phyloP scores from a whole-genome alignment of 1,284 basidiomycete species.

The Cryptococcus hybrid region DNA sequence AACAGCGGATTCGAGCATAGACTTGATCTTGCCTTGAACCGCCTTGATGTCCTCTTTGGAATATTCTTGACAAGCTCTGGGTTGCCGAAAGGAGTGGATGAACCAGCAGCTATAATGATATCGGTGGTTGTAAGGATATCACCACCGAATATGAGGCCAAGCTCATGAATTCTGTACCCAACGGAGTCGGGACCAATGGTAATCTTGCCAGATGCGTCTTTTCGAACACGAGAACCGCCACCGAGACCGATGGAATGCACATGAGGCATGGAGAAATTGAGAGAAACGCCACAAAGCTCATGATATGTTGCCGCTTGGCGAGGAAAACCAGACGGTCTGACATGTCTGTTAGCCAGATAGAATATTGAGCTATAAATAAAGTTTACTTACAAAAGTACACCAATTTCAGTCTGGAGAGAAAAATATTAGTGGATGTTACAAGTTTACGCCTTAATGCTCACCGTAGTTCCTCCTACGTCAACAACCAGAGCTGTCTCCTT shows the following conservation, averaged over 20 bases:
- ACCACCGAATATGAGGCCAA: slow-evolving; percentile 57
- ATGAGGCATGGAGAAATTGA: slow-evolving; percentile 41
- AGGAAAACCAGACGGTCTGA: slow-evolving; percentile 33
- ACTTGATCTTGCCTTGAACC: slow-evolving; percentile 51
- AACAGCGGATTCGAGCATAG: slow-evolving; percentile 55
- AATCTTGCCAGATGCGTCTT: slow-evolving; percentile 36
- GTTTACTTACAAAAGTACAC: slow-evolving; percentile 24
- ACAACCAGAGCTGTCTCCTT: slow-evolving; percentile 57
- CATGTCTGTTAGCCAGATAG: not conserved
- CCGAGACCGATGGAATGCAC: slow-evolving; percentile 39
- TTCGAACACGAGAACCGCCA: slow-evolving; percentile 31
- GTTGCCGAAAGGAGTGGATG: slow-evolving; percentile 25
- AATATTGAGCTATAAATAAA: too few species aligned
- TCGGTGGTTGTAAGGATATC: slow-evolving; percentile 58
- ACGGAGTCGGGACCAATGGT: slow-evolving; percentile 61
- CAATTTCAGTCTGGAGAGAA: slow-evolving; percentile 11
- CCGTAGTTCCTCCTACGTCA: slow-evolving; percentile 60
- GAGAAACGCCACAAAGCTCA: slow-evolving; percentile 32
- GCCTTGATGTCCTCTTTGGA: slow-evolving; percentile 39
- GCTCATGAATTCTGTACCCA: slow-evolving; percentile 56
- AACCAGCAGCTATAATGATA: slow-evolving; percentile 52
- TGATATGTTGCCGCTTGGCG: slow-evolving; percentile 32
- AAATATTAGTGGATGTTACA: not conserved
- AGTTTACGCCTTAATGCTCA: not conserved
- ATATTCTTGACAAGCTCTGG: slow-evolving; percentile 40